Conservation (phyloP, 331 rosid species). For the Dryas integrifolia region DNA sequence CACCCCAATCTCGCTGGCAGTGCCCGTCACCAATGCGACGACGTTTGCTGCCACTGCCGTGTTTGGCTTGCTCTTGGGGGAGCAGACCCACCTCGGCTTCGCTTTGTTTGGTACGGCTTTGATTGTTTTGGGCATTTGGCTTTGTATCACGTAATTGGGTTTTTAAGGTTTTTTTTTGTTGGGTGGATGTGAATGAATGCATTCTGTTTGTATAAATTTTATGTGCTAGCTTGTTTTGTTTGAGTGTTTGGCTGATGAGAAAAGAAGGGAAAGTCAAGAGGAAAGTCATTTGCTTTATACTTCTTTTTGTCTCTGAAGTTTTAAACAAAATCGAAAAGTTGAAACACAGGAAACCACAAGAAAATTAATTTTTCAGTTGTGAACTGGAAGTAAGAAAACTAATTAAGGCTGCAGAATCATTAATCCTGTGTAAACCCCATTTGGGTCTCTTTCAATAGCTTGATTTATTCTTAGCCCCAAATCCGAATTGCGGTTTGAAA, state of each 20-base stretch:
- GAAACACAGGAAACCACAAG: not conserved
- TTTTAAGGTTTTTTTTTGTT: not conserved
- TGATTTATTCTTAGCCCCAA: not conserved
- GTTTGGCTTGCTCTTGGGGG: constrained; percentile 71
- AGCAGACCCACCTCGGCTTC: constrained; percentile 51
- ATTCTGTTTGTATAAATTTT: not conserved
- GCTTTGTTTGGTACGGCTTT: constrained; percentile 71
- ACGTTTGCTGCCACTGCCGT: constrained; percentile 85
- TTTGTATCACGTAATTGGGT: constrained; percentile 46
- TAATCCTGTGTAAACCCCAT: not conserved
- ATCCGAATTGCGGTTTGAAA: constrained; percentile 43
- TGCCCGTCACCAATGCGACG: constrained; percentile 93
- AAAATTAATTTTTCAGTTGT: constrained; percentile 3
- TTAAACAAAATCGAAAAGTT: not conserved
- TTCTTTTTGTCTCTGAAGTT: not conserved
- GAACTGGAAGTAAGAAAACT: constrained; percentile 6
- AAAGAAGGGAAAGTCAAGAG: not conserved
- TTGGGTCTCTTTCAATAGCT: not conserved
- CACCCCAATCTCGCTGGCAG: constrained; percentile 78
- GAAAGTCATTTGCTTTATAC: not conserved
- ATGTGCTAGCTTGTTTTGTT: not conserved
- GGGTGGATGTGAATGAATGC: not conserved
- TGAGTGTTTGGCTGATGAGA: not conserved
- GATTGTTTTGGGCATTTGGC: constrained; percentile 68
- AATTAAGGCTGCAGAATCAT: not conserved